Percentiles rank a stretch among this genome's conserved stretches.
These are phyloP conservation scores for Tillandsia leiboldiana DNA, from an alignment of 176 grass and related monocot genomes.

Conservation along the genomic window DNA sequence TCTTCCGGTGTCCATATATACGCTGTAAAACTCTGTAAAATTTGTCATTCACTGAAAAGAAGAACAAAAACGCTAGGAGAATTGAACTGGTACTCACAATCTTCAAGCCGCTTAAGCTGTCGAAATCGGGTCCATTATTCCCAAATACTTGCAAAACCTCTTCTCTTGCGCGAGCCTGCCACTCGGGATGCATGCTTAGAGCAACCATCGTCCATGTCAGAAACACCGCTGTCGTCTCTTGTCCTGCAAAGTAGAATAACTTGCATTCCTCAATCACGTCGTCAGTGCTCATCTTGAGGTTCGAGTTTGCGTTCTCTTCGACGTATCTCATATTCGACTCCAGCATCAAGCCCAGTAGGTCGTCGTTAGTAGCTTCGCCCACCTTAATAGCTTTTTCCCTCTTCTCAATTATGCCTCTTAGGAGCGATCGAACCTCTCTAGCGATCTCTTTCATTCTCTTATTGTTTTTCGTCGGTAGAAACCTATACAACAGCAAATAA, in stretches of 20 bases:
- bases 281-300: slow-evolving; percentile 39
- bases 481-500: not conserved
- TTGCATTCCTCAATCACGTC: slow-evolving; percentile 83
- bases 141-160: too few species aligned
- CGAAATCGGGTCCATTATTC: too few species aligned
- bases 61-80: too few species aligned
- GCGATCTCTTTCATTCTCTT: slow-evolving; percentile 37
- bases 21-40: too few species aligned
- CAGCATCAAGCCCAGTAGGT: slow-evolving; percentile 59
- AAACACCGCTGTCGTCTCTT: slow-evolving; percentile 71
- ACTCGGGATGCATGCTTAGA: slow-evolving; percentile 69
- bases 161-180: too few species aligned
- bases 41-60: too few species aligned
- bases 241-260: slow-evolving; percentile 78
- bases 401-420: slow-evolving; percentile 49
- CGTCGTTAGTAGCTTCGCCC: slow-evolving; percentile 30
- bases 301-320: slow-evolving; percentile 21
- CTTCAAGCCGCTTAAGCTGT: too few species aligned
- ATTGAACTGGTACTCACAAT: too few species aligned
- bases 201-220: slow-evolving; percentile 70
- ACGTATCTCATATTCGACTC: slow-evolving; percentile 47
- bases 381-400: slow-evolving; percentile 33
- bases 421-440: slow-evolving; percentile 27
- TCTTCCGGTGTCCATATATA: too few species aligned
- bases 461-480: slow-evolving; percentile 52